A percentile compares a stretch with the other conserved stretches of the same genome.
These are phyloP conservation scores for Tylopilus sp. DNA, from an alignment of 768 basidiomycete species.

Conservation along the genomic window DNA sequence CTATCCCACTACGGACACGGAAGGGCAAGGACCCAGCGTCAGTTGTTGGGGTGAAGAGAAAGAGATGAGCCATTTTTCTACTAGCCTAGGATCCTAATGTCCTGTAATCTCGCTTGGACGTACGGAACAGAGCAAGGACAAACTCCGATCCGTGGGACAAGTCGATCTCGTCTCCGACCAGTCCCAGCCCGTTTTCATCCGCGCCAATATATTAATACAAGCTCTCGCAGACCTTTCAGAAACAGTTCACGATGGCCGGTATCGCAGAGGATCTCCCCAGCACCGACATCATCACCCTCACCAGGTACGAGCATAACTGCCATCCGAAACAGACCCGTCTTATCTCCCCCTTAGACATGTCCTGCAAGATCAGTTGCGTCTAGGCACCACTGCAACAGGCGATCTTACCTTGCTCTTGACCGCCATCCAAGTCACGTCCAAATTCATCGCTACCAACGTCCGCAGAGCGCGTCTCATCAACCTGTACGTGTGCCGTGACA, in stretches of 20 bases:
- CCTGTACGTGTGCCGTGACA: conserved; percentile 54
- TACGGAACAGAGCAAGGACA: conserved; percentile 1
- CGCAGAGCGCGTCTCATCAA: conserved; percentile 96
- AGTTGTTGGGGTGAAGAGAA: conserved; percentile 56
- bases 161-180: background rate
- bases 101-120: conserved; percentile 16
- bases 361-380: conserved; percentile 76
- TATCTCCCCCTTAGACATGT: conserved; percentile 63
- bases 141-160: conserved; percentile 15
- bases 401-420: conserved; percentile 93
- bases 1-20: conserved; percentile 66
- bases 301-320: conserved; percentile 53
- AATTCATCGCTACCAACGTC: conserved; percentile 98
- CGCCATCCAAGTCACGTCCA: conserved; percentile 93
- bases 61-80: conserved; percentile 42
- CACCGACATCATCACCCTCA: conserved; percentile 90
- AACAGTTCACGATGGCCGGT: conserved; percentile 24
- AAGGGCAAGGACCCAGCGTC: conserved; percentile 54
- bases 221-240: background rate
- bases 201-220: conserved; percentile 13
- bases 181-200: conserved; percentile 20
- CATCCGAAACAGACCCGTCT: background rate
- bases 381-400: conserved; percentile 83
- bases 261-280: conserved; percentile 59
- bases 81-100: conserved; percentile 6